Evolutionary conservation across 108 stramenopile species (phyloP).

Genomic region (Tribonema minus): DNA sequence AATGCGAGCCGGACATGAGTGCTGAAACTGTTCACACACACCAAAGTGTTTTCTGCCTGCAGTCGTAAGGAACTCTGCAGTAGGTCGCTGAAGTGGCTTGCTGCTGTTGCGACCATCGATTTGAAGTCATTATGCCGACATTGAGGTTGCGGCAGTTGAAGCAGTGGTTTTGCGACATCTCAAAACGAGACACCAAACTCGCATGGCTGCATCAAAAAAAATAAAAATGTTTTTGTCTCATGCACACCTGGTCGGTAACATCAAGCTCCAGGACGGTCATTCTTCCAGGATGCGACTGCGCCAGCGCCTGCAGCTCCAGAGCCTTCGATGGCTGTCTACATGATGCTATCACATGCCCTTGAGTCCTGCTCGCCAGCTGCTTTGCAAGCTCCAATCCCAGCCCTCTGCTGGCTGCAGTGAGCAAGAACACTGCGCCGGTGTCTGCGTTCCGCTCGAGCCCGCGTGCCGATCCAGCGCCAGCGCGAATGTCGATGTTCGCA

Average conservation of each 20-base stretch:
- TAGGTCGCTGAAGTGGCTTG: no score
- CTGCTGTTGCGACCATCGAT: no score
- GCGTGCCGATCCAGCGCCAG: no score
- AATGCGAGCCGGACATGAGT: no score
- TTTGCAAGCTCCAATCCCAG: conserved; percentile 24
- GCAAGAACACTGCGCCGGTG: neutral
- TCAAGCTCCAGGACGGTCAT: conserved; percentile 22
- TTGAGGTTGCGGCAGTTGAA: neutral
- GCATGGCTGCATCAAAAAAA: neutral
- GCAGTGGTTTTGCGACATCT: neutral
- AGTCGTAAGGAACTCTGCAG: no score
- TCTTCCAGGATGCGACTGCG: neutral
- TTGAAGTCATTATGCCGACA: no score
- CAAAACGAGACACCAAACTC: neutral
- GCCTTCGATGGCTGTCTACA: conserved; percentile 16
- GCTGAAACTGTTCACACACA: no score
- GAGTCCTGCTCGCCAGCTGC: conserved; percentile 11
- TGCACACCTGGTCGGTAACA: conserved; percentile 12
- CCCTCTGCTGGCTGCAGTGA: conserved; percentile 27
- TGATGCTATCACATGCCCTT: conserved; percentile 25
- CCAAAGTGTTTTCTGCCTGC: no score
- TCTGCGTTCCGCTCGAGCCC: conserved; percentile 28
- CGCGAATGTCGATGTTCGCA: no score
- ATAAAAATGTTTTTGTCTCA: neutral
- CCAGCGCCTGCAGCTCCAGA: neutral